Base-by-base conservation (phyloP, 2,329 filamentous ascomycete genomes). In the Neopestalotiopsis sp. region DNA sequence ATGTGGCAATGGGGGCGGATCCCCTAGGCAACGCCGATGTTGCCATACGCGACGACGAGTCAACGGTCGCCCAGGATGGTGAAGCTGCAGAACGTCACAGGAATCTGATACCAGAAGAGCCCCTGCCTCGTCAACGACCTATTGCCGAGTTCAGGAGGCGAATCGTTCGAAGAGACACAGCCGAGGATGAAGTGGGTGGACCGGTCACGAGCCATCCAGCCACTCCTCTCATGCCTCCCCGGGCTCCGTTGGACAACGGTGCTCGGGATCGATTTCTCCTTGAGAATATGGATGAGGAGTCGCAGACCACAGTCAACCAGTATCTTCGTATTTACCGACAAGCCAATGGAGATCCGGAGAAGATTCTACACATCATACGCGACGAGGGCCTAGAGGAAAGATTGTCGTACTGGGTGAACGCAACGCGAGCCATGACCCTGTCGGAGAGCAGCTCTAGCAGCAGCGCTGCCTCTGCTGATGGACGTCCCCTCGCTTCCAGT, bases 281-380 rank as follows among this genome's bases (percentile, higher is more conserved):
- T 53, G 57, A 38, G 67, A 67, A 14, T 59, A 49, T 56, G 65
- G 65, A 69, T n/a, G 68, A 73, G 5, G 42, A 65, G 20, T 68
- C 65, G 4, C 70, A 73, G 1, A 72, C 75, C 4, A 77, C 77
- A 56, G 82, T 78, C 40, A 82, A 76, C 69, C 86, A 83, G 75
- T 88, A 81, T 78, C 81, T 86, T 72, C 84, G 82, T 67, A 90
- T 88, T 49, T 91, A 89, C 78, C 83, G 85, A 57, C 87, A 87
- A 67, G 89, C 89, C 1, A 84, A 85, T 58, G 90, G 90, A 4
- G 85, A 92, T 72, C 85, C 86, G 0, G 83, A 87, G 45, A 85
- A 84, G 69, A 88, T 92, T 32, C 72, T 91, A 3, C 81, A 84
- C 56, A 88, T 92, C 28, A 89, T 92, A 40, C 85, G 87, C 53